Base-by-base conservation (phyloP, 108 stramenopile species). In the Skeletonema grethae region DNA sequence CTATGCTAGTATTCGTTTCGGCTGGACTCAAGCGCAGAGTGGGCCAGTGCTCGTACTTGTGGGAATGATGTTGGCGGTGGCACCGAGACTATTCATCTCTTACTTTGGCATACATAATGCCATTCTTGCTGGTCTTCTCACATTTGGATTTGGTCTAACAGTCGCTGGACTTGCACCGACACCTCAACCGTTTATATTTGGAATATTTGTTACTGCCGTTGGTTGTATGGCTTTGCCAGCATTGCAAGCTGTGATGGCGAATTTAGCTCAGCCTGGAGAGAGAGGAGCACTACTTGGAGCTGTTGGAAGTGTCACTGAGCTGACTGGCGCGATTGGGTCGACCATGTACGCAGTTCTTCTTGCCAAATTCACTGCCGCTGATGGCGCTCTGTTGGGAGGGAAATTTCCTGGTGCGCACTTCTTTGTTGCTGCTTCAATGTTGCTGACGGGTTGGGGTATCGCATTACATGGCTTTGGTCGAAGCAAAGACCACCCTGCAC, bases 251-350 rank as follows among this genome's bases (percentile, higher is more conserved):
- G 32, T 73, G 7, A 22, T 73, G 18, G 72, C 72, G 50, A 31
- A 43, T 34, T 28, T 30, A 7, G 72, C 72, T 6, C 20, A 32
- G 31, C 46, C 48, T 15, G 55, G 16, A 28, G 48, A 67, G 50
- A 43, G 66, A 36, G 72, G 72, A 16, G 72, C 72, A 6, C 25
- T 67, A 16, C 64, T 73, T 32, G 72, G 72, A 38, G 72, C 62
- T 8, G 43, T 73, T 30, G 63, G 63, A 30, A 66, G 65, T 50
- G 22, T 73, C 31, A 57, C 56, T 48, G 72, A 73, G 46, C 48
- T 73, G 9, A 65, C 65, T 25, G 63, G 48, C 7, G 72, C 72
- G 25, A 55, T 64, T 15, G 72, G 65, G 13, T 73, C 43, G 4
- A 63, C 72, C 13, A 5, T 73, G 31, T 73, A 73, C n/a, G 72